Evolutionary conservation across 164 flowering plant species (phyloP).

Genomic region (Dillenia suffruticosa): DNA sequence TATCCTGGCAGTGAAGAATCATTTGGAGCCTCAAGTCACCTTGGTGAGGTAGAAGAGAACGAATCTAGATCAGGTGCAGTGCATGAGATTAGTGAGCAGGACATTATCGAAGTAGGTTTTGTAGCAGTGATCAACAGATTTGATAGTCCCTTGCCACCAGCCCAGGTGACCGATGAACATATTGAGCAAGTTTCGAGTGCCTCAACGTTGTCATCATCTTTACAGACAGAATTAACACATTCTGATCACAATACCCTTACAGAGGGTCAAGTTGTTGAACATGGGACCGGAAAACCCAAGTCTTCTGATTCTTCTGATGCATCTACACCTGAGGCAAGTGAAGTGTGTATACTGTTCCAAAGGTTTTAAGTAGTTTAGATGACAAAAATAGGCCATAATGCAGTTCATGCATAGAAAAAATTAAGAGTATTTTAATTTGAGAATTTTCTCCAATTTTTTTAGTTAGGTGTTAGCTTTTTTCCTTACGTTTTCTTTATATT

Average conservation of each 20-base stretch:
- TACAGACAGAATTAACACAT: slow-evolving; percentile 1
- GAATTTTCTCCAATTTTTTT: too few species aligned
- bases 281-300: not conserved
- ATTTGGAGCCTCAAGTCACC: slow-evolving; percentile 6
- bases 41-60: slow-evolving; percentile 11
- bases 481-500: too few species aligned
- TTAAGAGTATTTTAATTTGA: too few species aligned
- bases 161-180: not conserved
- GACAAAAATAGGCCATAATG: too few species aligned
- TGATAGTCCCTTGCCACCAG: not conserved
- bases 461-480: too few species aligned
- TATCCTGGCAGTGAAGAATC: slow-evolving; percentile 3
- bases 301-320: slow-evolving; percentile 3
- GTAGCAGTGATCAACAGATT: slow-evolving; percentile 7
- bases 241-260: too few species aligned
- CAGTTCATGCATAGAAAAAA: too few species aligned
- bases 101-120: slow-evolving; percentile 7
- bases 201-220: not conserved
- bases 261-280: too few species aligned
- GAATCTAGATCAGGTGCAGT: slow-evolving; percentile 14
- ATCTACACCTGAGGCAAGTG: too few species aligned
- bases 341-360: too few species aligned
- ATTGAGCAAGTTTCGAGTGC: not conserved
- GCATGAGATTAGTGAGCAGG: slow-evolving; percentile 8
- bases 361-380: too few species aligned